These are phyloP conservation scores for Physaria fendleri DNA, from an alignment of 345 rosid genomes.

Conservation along the genomic window DNA sequence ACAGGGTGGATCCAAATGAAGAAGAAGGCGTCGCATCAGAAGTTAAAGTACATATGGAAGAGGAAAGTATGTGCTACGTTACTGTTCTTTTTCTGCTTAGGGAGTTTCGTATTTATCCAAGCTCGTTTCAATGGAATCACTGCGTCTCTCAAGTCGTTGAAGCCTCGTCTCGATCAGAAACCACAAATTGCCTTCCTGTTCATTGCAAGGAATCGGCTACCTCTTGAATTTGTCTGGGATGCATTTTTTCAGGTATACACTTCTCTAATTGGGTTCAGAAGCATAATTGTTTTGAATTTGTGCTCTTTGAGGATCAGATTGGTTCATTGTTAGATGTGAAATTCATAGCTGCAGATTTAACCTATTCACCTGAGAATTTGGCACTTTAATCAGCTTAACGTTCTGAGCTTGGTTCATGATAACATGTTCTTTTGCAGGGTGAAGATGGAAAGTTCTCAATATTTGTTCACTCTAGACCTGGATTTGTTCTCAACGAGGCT, in stretches of 20 bases:
- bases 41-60: conserved; percentile 57
- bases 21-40: conserved; percentile 60
- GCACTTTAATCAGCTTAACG: neutral
- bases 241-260: conserved; percentile 59
- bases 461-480: conserved; percentile 92
- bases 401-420: neutral
- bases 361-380: too few relatives aligned
- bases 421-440: conserved; percentile 44
- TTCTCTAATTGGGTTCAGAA: neutral
- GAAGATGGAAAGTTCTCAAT: conserved; percentile 70
- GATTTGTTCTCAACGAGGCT: conserved; percentile 70
- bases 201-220: conserved; percentile 80
- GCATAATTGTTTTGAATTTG: neutral
- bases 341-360: neutral
- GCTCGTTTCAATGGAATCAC: conserved; percentile 44
- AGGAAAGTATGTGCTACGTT: conserved; percentile 40
- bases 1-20: conserved; percentile 37
- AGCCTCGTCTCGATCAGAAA: conserved; percentile 31
- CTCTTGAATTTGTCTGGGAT: conserved; percentile 88
- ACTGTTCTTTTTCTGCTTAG: conserved; percentile 49
- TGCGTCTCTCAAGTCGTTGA: conserved; percentile 39
- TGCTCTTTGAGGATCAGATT: neutral
- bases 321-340: too few relatives aligned
- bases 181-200: conserved; percentile 82
- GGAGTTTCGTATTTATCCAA: conserved; percentile 53